phyloP scores from a whole-genome alignment of 192 early-diverging fungal genomes.

The Glomus cerebriforme region DNA sequence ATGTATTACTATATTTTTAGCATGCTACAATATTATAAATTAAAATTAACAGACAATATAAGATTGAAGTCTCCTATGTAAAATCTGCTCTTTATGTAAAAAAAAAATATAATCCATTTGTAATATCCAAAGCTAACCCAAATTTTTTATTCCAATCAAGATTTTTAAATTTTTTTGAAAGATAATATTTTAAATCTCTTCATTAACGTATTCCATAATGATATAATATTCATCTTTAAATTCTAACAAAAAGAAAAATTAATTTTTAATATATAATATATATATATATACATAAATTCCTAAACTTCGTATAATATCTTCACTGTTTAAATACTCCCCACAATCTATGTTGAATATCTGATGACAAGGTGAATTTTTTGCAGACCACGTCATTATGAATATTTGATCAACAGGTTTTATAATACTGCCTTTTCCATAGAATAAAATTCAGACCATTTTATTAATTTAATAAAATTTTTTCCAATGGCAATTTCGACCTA shows the following conservation, averaged over 20 bases:
- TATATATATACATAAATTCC: not conserved
- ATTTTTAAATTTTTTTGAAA: not conserved
- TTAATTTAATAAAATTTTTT: not conserved
- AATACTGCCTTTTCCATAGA: not conserved
- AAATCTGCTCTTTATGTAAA: not conserved
- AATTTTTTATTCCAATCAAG: not conserved
- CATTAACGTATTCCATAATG: constrained; percentile 8
- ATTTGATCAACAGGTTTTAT: not conserved
- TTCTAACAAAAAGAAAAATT: not conserved
- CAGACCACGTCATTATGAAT: not conserved
- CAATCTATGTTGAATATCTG: not conserved
- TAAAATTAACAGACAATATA: not conserved
- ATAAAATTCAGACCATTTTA: not conserved
- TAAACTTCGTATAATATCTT: not conserved
- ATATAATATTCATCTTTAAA: not conserved
- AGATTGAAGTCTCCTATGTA: not conserved
- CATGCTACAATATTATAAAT: not conserved
- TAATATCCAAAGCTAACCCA: not conserved
- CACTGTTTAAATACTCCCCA: not conserved
- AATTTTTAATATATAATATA: not conserved
- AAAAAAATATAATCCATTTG: not conserved
- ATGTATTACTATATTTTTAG: not conserved
- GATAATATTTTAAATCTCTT: not conserved
- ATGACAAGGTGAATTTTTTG: not conserved
- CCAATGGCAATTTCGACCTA: no score